Base-by-base conservation (phyloP, 768 basidiomycete species). In the Trametes cubensis region DNA sequence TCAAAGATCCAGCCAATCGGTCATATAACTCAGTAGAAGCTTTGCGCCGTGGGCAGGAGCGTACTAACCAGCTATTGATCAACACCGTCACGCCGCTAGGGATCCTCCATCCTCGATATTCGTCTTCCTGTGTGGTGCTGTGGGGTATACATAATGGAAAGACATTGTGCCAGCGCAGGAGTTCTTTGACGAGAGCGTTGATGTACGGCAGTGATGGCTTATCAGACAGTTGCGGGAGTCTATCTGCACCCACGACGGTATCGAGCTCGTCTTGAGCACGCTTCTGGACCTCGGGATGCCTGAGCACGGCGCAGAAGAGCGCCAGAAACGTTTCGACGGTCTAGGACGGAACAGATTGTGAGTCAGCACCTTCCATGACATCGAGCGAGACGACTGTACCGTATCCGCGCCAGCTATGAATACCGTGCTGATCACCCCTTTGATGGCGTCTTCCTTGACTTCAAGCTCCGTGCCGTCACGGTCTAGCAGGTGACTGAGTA, bases 251-350 rank as follows among this genome's bases (percentile, higher is more conserved):
- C 1, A 74, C 51, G 6, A 72, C 64, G 2, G 41, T 26, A 55
- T 75, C 74, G 48, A 75, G 61, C 50, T 75, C 72, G 1, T 52
- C 66, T 40, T 72, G 74, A 1, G 68, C 73, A 18, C 41, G 58
- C 2, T 46, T 28, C 41, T 70, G 69, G 2, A 70, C 61, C 1
- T 67, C 64, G 40, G 76, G 78, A 65, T 75, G 70, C 55, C 75
- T 70, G 3, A 68, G 62, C 72, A 76, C 74, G 1, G 73, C 75
- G 14, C 75, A 62, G 52, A 77, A 70, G 61, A 77, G 70, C 11
- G 34, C 34, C 34, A 7, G 34, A 34, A 34, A 34, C 10, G 34
- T 34, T 2, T 11, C 34, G 34, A 34, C 10, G 6, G 6, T 34
- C 34, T 34, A 11, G 34, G n/a, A n/a, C n/a, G n/a, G n/a, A n/a